A percentile compares a stretch with the other conserved stretches of the same genome.
phyloP scores from a whole-genome alignment of 768 basidiomycete species.

The Lactarius hatsudake region DNA sequence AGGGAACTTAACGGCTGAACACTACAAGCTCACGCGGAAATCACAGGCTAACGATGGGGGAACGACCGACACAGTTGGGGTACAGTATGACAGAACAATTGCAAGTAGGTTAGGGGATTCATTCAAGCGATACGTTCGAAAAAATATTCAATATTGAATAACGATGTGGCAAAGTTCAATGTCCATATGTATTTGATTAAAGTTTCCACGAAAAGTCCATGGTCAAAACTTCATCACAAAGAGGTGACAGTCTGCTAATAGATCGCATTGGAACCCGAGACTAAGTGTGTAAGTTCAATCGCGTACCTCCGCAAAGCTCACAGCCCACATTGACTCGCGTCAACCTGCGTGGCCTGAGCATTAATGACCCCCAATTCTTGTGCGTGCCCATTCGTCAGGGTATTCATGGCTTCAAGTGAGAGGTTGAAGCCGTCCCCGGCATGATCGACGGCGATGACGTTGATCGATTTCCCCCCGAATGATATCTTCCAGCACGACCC shows the following conservation, averaged over 20 bases:
- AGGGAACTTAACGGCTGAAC: no score
- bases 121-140: neutral
- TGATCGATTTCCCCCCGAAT: constrained; percentile 32
- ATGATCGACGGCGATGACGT: constrained; percentile 35
- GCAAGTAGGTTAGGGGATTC: neutral
- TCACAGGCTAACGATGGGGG: neutral
- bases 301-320: constrained; percentile 27
- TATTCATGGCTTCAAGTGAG: constrained; percentile 37
- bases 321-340: constrained; percentile 49
- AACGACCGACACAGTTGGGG: neutral
- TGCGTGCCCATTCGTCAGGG: constrained; percentile 42
- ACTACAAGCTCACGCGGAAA: no score
- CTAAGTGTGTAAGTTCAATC: neutral
- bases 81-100: neutral
- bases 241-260: neutral
- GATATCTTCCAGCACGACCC: constrained; percentile 39
- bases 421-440: constrained; percentile 38
- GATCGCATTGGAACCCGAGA: neutral
- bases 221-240: neutral
- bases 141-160: neutral
- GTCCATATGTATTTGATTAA: neutral
- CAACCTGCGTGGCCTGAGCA: constrained; percentile 45
- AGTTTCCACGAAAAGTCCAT: neutral
- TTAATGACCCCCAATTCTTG: constrained; percentile 46
- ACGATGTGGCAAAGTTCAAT: neutral